A percentile compares a stretch with the other conserved stretches of the same genome.
Evolutionary conservation across 2,329 filamentous ascomycete species (phyloP).

Genomic region (Talaromyces sp.): DNA sequence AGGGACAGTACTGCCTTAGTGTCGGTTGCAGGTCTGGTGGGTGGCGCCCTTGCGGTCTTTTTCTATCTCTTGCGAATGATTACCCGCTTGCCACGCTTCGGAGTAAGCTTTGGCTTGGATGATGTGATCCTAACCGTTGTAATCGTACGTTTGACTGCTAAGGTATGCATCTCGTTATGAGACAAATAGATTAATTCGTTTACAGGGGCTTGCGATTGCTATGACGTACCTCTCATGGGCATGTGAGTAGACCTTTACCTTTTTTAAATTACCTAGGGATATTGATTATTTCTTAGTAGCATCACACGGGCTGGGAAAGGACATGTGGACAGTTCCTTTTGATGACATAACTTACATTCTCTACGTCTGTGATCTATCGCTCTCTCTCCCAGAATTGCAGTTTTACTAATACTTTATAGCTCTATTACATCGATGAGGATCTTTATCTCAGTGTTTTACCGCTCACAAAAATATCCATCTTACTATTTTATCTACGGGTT

Average conservation of each 20-base stretch:
- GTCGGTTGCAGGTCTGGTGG: constrained; percentile 18
- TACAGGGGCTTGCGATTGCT: background rate
- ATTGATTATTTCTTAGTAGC: background rate
- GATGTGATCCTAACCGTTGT: background rate
- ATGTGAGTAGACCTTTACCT: background rate
- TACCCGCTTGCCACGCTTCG: background rate
- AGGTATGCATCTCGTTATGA: too few species aligned
- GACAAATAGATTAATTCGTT: background rate
- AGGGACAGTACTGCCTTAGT: constrained; percentile 33
- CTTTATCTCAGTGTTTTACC: constrained; percentile 29
- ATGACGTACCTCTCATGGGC: background rate
- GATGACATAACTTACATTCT: constrained; percentile 43
- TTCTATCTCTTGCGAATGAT: background rate
- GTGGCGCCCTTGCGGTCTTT: background rate
- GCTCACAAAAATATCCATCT: constrained; percentile 20
- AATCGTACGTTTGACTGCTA: background rate
- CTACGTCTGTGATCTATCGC: constrained; percentile 27
- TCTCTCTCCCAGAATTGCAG: background rate
- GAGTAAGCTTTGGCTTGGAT: background rate
- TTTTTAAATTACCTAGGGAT: too few species aligned
- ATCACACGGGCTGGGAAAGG: constrained; percentile 21
- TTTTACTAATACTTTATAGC: constrained; percentile 25
- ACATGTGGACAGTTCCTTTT: constrained; percentile 45
- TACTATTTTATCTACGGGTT: constrained; percentile 22
- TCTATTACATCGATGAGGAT: constrained; percentile 32